Base-by-base conservation (phyloP, 176 grass and related monocot genomes). In the Carex scoparia region DNA sequence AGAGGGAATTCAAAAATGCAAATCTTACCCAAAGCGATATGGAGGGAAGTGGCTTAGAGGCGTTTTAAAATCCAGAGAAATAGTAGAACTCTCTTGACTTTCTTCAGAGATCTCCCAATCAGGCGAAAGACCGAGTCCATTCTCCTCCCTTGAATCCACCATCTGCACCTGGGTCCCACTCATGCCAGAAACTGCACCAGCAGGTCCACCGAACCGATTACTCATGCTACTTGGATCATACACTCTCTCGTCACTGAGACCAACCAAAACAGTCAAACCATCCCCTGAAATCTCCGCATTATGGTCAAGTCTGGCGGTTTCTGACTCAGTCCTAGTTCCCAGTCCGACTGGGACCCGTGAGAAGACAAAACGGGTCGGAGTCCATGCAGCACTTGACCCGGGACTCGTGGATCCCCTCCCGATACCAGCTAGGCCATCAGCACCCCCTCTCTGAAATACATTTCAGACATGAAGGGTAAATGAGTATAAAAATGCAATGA, bases 11-110 rank as follows among this genome's bases (percentile, higher is more conserved):
- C 33, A 18, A 78, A 56, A 13, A 7, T 32, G 33, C 59, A 44
- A 42, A 86, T 82, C 67, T 86, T 94, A 99, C 96, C 96, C 96
- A 88, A 99, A 99, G 10, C 93, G 93, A 84, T 94, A 99, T 73
- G 96, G 96, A 87, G 96, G 91, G 53, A 99, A 94, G 86, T 99
- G 96, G 30, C 87, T 91, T 80, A 99, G 67, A 18, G 96, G 93
- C 64, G 96, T 99, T 89, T 95, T 99, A 68, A 95, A 91, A 89
- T 99, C 96, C 83, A 99, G 83, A 28, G 96, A 92, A 92, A 95
- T 94, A 81, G 88, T 54, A 78, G 74, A 33, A 0, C 51, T 82
- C 61, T 91, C 79, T 42, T 67, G 44, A 31, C 81, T 83, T 66
- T 90, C 87, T 16, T 99, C 96, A 85, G 88, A 79, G 78, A 61